These are phyloP conservation scores for Cercophora samala DNA, from an alignment of 495 filamentous ascomycete genomes.

Conservation along the genomic window DNA sequence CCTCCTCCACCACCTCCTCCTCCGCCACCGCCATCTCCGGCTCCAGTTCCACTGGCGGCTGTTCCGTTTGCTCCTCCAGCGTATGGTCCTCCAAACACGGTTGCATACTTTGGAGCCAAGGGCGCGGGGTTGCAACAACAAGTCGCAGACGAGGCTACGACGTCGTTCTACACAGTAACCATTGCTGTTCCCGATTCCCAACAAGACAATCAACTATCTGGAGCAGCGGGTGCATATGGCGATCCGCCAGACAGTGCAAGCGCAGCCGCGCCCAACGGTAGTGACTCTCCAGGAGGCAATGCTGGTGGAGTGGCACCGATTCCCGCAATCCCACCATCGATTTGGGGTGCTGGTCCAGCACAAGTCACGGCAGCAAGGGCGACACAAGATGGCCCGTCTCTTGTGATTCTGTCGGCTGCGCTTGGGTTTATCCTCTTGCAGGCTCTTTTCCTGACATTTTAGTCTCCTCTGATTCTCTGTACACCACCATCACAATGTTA, in stretches of 20 bases:
- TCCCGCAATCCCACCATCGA: slow-evolving; percentile 16
- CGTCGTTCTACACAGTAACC: slow-evolving; percentile 23
- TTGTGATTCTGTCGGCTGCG: slow-evolving; percentile 11
- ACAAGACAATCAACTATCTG: slow-evolving; percentile 6
- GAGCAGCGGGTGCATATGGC: slow-evolving; percentile 14
- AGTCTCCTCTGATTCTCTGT: slow-evolving; percentile 1
- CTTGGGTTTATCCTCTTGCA: slow-evolving; percentile 13
- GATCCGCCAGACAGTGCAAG: slow-evolving; percentile 6
- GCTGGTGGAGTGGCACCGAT: slow-evolving; percentile 5
- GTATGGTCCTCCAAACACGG: slow-evolving; percentile 16
- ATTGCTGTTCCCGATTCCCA: slow-evolving; percentile 10
- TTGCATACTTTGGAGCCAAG: slow-evolving; percentile 17
- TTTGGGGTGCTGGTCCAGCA: slow-evolving; percentile 18
- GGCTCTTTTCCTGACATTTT: slow-evolving; percentile 9
- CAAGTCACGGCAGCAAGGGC: slow-evolving; percentile 23
- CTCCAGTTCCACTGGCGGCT: neutral
- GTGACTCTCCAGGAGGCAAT: slow-evolving; percentile 12
- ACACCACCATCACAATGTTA: slow-evolving; percentile 9
- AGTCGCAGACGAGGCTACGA: slow-evolving; percentile 3
- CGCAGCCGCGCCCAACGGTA: neutral
- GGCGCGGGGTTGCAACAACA: slow-evolving; percentile 2
- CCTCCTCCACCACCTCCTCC: neutral
- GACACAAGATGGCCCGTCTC: slow-evolving; percentile 14
- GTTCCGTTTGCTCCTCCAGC: slow-evolving; percentile 7
- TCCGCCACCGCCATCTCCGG: slow-evolving; percentile 1